A percentile compares a stretch with the other conserved stretches of the same genome.
Evolutionary conservation across 2,329 filamentous ascomycete genomes (phyloP).

Genomic region (Ophidiomyces ophidiicola): DNA sequence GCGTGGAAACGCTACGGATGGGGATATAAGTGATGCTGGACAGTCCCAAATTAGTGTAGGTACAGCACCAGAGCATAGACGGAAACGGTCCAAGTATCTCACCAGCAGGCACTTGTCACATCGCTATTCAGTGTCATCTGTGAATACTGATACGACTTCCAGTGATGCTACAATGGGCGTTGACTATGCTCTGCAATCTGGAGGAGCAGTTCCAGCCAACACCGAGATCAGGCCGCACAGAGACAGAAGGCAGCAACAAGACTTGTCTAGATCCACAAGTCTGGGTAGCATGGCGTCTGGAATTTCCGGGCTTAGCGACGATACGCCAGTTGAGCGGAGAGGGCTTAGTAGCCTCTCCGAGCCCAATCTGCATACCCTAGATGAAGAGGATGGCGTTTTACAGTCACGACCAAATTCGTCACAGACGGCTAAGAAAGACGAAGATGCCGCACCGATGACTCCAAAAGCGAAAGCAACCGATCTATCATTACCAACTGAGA

Average conservation of each 20-base stretch:
- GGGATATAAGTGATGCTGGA: conserved; percentile 19
- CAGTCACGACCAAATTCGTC: conserved; percentile 30
- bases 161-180: conserved; percentile 64
- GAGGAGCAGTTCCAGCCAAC: conserved; percentile 53
- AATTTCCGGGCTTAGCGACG: conserved; percentile 43
- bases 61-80: conserved; percentile 20
- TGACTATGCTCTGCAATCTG: conserved; percentile 73
- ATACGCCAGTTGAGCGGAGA: conserved; percentile 34
- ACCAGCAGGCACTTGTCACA: conserved; percentile 45
- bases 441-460: conserved; percentile 48
- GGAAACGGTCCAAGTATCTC: conserved; percentile 44
- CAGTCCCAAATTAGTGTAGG: conserved; percentile 16
- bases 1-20: conserved; percentile 7
- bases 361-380: conserved; percentile 43
- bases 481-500: conserved; percentile 64
- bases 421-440: conserved; percentile 27
- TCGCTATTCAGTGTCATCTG: conserved; percentile 47
- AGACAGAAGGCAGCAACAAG: conserved; percentile 33
- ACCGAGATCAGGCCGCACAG: conserved; percentile 16
- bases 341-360: conserved; percentile 33
- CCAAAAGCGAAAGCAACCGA: conserved; percentile 50
- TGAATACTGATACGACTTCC: conserved; percentile 47
- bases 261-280: conserved; percentile 64
- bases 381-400: conserved; percentile 43
- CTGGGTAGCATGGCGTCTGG: conserved; percentile 82